phyloP scores from a whole-genome alignment of 768 basidiomycete species.

The Phylloporus sp. region DNA sequence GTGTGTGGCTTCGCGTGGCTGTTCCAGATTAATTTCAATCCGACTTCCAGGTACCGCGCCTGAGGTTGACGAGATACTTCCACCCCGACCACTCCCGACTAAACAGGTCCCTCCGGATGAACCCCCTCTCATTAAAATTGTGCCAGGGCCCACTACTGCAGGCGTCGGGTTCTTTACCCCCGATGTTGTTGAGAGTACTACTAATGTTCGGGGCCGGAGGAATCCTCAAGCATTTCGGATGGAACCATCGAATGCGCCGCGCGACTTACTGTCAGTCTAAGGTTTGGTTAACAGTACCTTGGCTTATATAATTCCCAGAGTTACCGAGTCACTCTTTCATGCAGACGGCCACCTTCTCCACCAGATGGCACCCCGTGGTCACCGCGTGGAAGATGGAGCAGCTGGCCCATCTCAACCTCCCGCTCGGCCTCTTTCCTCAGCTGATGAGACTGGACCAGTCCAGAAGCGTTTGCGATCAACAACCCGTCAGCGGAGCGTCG shows the following conservation, averaged over 20 bases:
- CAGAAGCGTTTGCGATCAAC: slow-evolving; percentile 71
- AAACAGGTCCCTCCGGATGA: slow-evolving; percentile 54
- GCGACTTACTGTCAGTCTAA: slow-evolving; percentile 57
- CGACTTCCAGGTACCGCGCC: slow-evolving; percentile 54
- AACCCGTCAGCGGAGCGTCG: slow-evolving; percentile 47
- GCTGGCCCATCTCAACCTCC: slow-evolving; percentile 43
- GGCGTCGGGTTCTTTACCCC: slow-evolving; percentile 76
- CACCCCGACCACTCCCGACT: slow-evolving; percentile 53
- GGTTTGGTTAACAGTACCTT: neutral
- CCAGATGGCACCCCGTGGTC: slow-evolving; percentile 36
- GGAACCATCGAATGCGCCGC: slow-evolving; percentile 44
- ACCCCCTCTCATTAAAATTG: slow-evolving; percentile 30
- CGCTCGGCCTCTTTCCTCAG: slow-evolving; percentile 70
- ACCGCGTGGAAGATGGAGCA: slow-evolving; percentile 39
- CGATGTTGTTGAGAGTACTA: slow-evolving; percentile 51
- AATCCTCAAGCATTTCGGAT: slow-evolving; percentile 55
- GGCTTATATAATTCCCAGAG: slow-evolving; percentile 33
- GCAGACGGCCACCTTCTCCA: slow-evolving; percentile 57
- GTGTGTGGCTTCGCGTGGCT: slow-evolving; percentile 37
- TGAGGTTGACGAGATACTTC: slow-evolving; percentile 69
- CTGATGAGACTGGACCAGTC: slow-evolving; percentile 76
- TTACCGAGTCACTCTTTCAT: slow-evolving; percentile 49
- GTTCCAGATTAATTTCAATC: slow-evolving; percentile 10
- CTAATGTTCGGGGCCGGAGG: slow-evolving; percentile 56
- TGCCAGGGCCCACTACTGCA: slow-evolving; percentile 49